Percentiles rank a stretch among this genome's conserved stretches.
These are phyloP conservation scores for Eutypella sp. DNA, from an alignment of 2,329 filamentous ascomycete species.

Conservation along the genomic window DNA sequence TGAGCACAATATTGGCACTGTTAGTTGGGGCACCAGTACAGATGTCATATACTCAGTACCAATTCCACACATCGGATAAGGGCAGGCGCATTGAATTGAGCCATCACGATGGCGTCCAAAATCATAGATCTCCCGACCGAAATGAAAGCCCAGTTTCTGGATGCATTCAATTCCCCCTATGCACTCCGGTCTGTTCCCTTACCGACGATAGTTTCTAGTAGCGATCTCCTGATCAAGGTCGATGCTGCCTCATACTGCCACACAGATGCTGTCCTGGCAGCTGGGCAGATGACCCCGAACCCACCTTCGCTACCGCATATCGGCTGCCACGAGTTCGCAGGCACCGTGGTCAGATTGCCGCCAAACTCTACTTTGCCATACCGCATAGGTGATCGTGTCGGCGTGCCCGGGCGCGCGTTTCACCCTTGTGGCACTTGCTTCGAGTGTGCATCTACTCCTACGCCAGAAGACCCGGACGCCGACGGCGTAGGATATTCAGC, in stretches of 20 bases:
- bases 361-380: conserved; percentile 7
- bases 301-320: conserved; percentile 37
- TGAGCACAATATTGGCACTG: too few species aligned
- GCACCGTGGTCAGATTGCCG: conserved; percentile 32
- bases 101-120: background rate
- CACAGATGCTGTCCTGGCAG: conserved; percentile 28
- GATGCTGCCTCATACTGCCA: conserved; percentile 44
- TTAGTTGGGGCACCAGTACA: background rate
- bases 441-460: conserved; percentile 28
- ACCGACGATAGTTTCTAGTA: conserved; percentile 22
- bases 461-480: conserved; percentile 18
- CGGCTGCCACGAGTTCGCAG: conserved; percentile 41
- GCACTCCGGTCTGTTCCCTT: conserved; percentile 29
- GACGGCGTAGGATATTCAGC: conserved; percentile 36
- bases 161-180: conserved; percentile 37
- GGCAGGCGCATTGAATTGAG: background rate
- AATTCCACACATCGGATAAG: too few species aligned
- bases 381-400: conserved; percentile 28
- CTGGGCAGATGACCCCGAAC: conserved; percentile 21
- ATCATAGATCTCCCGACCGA: conserved; percentile 6
- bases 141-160: conserved; percentile 37
- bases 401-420: conserved; percentile 36
- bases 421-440: conserved; percentile 36
- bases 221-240: conserved; percentile 41
- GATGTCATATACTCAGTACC: too few species aligned